These are phyloP conservation scores for Penstemon davidsonii DNA, from an alignment of 257 asterid species.

Conservation along the genomic window DNA sequence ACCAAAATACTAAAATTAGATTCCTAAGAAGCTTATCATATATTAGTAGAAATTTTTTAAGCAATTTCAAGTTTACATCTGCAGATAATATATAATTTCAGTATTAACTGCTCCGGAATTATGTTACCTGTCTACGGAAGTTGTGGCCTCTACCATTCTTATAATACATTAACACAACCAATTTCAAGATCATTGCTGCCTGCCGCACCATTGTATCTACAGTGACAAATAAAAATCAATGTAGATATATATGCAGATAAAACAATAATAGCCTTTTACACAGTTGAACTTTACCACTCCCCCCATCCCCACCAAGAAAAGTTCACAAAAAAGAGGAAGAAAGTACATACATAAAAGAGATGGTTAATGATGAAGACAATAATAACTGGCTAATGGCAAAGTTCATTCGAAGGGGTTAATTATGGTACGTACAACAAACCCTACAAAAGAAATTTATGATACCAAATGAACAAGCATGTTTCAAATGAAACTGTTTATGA, in stretches of 20 bases:
- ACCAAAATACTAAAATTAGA: conserved; percentile 23
- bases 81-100: not conserved
- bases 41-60: not conserved
- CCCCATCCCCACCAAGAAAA: not conserved
- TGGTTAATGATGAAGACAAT: not conserved
- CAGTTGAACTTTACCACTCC: not conserved
- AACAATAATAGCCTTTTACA: not conserved
- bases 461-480: not conserved
- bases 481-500: not conserved
- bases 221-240: conserved; percentile 21
- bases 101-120: not conserved
- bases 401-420: not conserved
- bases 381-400: not conserved
- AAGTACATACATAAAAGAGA: not conserved
- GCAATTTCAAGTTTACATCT: conserved; percentile 1
- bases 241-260: conserved; percentile 6
- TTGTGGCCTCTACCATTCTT: conserved; percentile 75
- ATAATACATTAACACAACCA: conserved; percentile 62
- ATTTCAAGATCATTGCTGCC: conserved; percentile 74
- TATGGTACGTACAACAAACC: not conserved
- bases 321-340: conserved; percentile 4
- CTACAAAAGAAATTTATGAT: not conserved
- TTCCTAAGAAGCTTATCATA: not conserved
- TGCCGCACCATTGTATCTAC: conserved; percentile 80
- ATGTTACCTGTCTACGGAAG: conserved; percentile 73